Base-by-base conservation (phyloP, 2,329 filamentous ascomycete species). In the Aspergillus quadrilineatus region DNA sequence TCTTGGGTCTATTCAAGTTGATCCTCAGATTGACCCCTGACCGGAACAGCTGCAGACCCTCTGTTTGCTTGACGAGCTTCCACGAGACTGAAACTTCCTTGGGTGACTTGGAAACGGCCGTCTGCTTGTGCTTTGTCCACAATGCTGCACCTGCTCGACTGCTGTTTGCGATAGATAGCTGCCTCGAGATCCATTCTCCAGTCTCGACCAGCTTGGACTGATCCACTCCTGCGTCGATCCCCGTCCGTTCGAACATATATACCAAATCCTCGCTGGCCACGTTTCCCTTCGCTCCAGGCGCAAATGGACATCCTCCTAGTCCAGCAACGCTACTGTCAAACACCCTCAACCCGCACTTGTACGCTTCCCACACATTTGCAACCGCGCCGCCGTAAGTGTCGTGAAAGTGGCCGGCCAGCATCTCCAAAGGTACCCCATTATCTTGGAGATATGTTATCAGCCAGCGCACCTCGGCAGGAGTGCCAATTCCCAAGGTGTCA, bases 401-500 rank as follows among this genome's bases (percentile, higher is more conserved):
- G 72, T 96, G 91, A 67, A 95, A 93, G 73, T 96, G 91, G 76
- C 92, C 85, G 0, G 89, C 89, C 9, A 95, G 75, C 65, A 89
- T 87, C 65, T 86, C 84, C 53, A 81, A 82, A 17, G 87, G 81
- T 15, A 95, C 81, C 0, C 87, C 88, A 28, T 69, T 61, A 2
- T 62, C 44, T 0, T 65, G 53, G 4, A 78, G 65, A 44, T 72
- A 70, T 4, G 57, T 50, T 7, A 78, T 47, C 2, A 78, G 62
- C 5, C 55, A 60, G 17, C 61, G 65, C 1, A 74, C 71, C 17
- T 70, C 65, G 10, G 56, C 63, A 44, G 69, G 68, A 50, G 90
- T 95, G 32, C 92, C 92, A 83, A 95, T 92, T 15, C 92, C 92
- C 0, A 92, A 93, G 0, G 92, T 97, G 68, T 96, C 92, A 6